Percentiles rank a stretch among this genome's conserved stretches.
phyloP scores from a whole-genome alignment of 768 basidiomycete genomes.

The Ramaria sp. region DNA sequence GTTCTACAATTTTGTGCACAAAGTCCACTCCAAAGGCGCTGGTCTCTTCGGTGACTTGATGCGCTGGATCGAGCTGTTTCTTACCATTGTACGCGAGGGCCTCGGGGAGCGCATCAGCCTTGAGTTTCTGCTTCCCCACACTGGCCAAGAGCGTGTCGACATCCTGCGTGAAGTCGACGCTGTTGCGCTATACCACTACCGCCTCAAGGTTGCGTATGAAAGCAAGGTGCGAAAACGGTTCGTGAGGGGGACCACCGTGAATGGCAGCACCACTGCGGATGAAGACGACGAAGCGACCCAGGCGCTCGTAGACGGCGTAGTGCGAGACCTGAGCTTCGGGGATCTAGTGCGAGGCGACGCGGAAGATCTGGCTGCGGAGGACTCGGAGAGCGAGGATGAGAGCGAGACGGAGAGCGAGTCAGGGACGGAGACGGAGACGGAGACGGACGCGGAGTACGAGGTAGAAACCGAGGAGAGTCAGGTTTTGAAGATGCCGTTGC shows the following conservation, averaged over 20 bases:
- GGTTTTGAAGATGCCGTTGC: background rate
- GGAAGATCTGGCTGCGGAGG: constrained; percentile 69
- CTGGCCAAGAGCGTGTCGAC: constrained; percentile 59
- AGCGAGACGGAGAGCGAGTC: constrained; percentile 27
- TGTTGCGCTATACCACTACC: constrained; percentile 87
- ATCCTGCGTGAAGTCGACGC: constrained; percentile 83
- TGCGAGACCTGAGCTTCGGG: constrained; percentile 73
- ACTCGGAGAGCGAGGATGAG: constrained; percentile 35
- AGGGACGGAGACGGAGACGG: constrained; percentile 21
- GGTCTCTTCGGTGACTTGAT: constrained; percentile 89
- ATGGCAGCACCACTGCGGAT: constrained; percentile 32
- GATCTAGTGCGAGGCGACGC: constrained; percentile 71
- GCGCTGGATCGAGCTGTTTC: constrained; percentile 94
- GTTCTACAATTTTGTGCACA: constrained; percentile 96
- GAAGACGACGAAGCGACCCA: constrained; percentile 79
- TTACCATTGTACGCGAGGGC: constrained; percentile 84
- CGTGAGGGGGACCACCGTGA: constrained; percentile 34
- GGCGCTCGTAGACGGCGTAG: constrained; percentile 69
- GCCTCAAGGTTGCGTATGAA: constrained; percentile 87
- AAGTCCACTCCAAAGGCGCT: constrained; percentile 94
- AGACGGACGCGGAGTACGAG: constrained; percentile 27
- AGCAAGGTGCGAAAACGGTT: constrained; percentile 84
- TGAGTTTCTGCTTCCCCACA: constrained; percentile 83
- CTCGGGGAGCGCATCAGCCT: constrained; percentile 65
- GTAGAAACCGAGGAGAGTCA: constrained; percentile 25